Evolutionary conservation across 192 early-diverging fungal species (phyloP), one percentile per base, ranked within the genome.

Genomic region (Radiomyces spectabilis): DNA sequence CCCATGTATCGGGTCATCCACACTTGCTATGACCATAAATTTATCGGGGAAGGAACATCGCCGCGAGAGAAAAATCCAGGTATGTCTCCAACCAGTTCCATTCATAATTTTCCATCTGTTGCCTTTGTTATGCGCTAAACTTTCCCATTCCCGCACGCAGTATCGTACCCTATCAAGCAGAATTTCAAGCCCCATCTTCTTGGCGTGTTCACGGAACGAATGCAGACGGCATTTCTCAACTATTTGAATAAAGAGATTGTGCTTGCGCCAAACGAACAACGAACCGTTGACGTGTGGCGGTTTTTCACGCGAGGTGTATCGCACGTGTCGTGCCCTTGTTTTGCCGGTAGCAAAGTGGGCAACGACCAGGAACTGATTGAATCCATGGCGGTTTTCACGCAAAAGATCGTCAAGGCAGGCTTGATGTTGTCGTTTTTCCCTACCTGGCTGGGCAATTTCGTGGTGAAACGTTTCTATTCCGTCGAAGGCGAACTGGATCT

Each of bases 311-410:
- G 21, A 1, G 32, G 46, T 1, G 29, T 61, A 5, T 33, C 44
- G 4, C 42, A 46, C 15, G 41, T 61, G 6, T 54, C 51, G 12
- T 53, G 43, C 25, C 27, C 45, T 5, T 32, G 51, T 22, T 61
- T 61, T 39, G 59, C 59, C 12, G 59, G 59, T 29, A 35, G 37
- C 3, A 35, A 54, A 25, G 51, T 54, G 21, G 59, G 51, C 5
- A 8, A 41, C 15, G 27, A 47, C 7, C n/a, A 19, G 33, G 51
- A 54, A 8, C 33, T 61, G 25, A 39, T 61, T 13, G 32, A 15
- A 7, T 18, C 31, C 5, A 61, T 61, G 59, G 59, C 59, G 12
- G 40, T 30, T 8, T 54, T 46, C n/a, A 53, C 59, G 0, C 51
- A 61, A 41, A 39, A 29, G 32, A 61, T 61, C 13, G 48, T 54